Conservation (phyloP, 108 stramenopile species). For the Pseudonitzschia pungens region DNA sequence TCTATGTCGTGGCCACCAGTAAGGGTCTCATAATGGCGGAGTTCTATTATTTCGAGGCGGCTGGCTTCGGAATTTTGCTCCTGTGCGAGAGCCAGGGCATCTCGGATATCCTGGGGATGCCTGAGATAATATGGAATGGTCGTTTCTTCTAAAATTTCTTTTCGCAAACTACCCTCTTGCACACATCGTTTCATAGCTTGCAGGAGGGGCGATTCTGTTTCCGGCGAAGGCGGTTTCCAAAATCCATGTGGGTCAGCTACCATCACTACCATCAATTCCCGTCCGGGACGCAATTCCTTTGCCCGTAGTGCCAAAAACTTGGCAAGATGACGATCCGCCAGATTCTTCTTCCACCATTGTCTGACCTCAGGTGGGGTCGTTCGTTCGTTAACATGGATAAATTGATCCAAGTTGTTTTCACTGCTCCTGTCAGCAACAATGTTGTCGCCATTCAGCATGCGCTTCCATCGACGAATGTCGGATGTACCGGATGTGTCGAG, state of each 20-base stretch:
- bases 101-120: constrained; percentile 20
- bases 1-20: not conserved
- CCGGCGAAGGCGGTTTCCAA: not conserved
- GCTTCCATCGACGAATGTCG: constrained; percentile 31
- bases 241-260: constrained; percentile 35
- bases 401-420: not conserved
- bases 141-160: constrained; percentile 20
- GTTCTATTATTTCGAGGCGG: not conserved
- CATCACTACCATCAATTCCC: constrained; percentile 39
- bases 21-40: not conserved
- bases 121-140: constrained; percentile 35
- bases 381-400: constrained; percentile 25
- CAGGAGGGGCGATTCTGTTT: constrained; percentile 9
- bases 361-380: constrained; percentile 20
- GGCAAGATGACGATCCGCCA: constrained; percentile 32
- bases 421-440: not conserved
- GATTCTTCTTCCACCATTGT: constrained; percentile 25
- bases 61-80: no score
- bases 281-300: constrained; percentile 36
- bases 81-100: constrained; percentile 19
- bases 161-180: constrained; percentile 21
- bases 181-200: constrained; percentile 37
- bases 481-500: constrained; percentile 23
- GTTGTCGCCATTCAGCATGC: constrained; percentile 5
- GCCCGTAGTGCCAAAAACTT: constrained; percentile 36